Percentiles rank a stretch among this genome's conserved stretches.
Conservation (phyloP, 2,329 filamentous ascomycete genomes). For the Trichoderma sp. region DNA sequence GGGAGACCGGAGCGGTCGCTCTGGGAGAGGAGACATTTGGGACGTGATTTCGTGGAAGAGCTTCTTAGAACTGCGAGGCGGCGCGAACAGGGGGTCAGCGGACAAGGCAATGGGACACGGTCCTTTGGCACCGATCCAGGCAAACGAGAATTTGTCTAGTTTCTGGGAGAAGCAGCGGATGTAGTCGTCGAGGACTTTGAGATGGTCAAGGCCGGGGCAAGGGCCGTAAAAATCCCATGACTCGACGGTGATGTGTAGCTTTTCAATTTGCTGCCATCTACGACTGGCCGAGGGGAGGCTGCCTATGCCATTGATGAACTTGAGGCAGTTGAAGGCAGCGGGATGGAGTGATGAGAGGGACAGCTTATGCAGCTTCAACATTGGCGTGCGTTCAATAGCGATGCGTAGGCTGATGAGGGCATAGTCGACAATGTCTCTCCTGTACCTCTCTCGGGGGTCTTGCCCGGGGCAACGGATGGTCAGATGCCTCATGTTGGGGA, state of each 20-base stretch:
- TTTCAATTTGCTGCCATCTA: conserved; percentile 76
- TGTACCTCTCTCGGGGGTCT: conserved; percentile 66
- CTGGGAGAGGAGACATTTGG: conserved; percentile 63
- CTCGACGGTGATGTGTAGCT: conserved; percentile 72
- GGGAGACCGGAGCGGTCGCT: conserved; percentile 52
- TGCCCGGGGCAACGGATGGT: conserved; percentile 76
- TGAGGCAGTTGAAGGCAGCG: conserved; percentile 74
- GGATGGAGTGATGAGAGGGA: conserved; percentile 75
- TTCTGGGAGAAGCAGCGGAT: conserved; percentile 67
- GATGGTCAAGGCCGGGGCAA: conserved; percentile 66
- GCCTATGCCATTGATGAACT: conserved; percentile 73
- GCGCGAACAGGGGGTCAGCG: conserved; percentile 68
- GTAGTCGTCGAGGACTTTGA: conserved; percentile 80
- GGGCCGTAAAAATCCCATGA: conserved; percentile 64
- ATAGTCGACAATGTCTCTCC: conserved; percentile 80
- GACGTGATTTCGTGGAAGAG: conserved; percentile 66
- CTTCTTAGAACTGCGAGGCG: conserved; percentile 55
- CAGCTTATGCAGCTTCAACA: conserved; percentile 67
- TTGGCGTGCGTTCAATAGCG: conserved; percentile 71
- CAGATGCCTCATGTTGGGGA: conserved; percentile 72
- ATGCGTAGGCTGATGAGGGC: conserved; percentile 85
- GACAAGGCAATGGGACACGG: conserved; percentile 72
- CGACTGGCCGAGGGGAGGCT: conserved; percentile 69
- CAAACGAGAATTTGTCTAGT: conserved; percentile 72
- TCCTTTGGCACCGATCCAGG: conserved; percentile 75